phyloP scores from a whole-genome alignment of 169 alveolate species.

The Nephromyces sp. region DNA sequence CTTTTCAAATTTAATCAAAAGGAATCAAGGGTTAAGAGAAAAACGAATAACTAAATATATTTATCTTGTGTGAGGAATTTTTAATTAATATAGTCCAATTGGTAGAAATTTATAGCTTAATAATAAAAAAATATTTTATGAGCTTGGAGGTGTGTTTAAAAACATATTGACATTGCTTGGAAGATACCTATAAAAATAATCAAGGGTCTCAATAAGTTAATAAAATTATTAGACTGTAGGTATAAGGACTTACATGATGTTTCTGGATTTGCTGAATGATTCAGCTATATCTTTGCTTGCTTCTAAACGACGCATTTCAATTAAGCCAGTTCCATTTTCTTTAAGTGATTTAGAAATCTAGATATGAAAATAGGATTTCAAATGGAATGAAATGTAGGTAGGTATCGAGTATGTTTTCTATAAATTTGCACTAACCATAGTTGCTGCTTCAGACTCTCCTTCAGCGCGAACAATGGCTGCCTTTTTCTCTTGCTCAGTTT shows the following conservation, averaged over 20 bases:
- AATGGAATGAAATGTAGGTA: background rate
- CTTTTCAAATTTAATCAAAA: too few relatives aligned
- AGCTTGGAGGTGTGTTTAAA: too few relatives aligned
- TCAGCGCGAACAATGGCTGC: conserved; percentile 90
- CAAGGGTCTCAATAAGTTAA: too few relatives aligned
- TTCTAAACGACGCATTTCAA: conserved; percentile 89
- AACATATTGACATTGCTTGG: too few relatives aligned
- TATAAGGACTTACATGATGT: conserved; percentile 69
- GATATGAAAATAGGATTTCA: background rate
- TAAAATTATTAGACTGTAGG: too few relatives aligned
- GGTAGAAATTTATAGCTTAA: too few relatives aligned
- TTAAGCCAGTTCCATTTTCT: conserved; percentile 83
- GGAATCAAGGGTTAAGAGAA: too few relatives aligned
- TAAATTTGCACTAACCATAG: conserved; percentile 22
- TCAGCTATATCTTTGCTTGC: conserved; percentile 93
- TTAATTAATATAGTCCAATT: too few relatives aligned
- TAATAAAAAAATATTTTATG: too few relatives aligned
- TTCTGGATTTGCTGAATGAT: conserved; percentile 76
- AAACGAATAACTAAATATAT: too few relatives aligned
- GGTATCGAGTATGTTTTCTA: background rate
- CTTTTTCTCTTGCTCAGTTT: conserved; percentile 87
- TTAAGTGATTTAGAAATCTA: conserved; percentile 84
- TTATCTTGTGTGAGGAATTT: too few relatives aligned
- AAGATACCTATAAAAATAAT: too few relatives aligned
- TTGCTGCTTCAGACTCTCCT: conserved; percentile 98